phyloP scores from a whole-genome alignment of 805 yeast genomes.

The Ogataea sp. region DNA sequence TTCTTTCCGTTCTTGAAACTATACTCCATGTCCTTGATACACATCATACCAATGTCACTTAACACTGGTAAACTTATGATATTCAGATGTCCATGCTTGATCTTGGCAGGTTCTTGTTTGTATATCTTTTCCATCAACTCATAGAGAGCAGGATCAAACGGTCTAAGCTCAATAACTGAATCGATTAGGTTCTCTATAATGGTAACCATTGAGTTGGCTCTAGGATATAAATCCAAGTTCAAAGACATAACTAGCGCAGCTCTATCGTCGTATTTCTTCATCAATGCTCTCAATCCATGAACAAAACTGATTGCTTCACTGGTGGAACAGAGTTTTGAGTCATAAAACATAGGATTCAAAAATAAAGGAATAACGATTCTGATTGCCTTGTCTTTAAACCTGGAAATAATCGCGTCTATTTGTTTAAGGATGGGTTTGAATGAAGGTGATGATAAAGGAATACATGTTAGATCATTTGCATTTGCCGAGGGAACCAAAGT shows the following conservation, averaged over 20 bases:
- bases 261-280: conserved; percentile 32
- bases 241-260: conserved; percentile 47
- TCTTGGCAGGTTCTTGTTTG: conserved; percentile 62
- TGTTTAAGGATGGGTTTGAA: conserved; percentile 26
- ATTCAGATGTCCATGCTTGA: conserved; percentile 83
- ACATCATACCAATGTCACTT: conserved; percentile 76
- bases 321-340: conserved; percentile 27
- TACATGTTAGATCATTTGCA: conserved; percentile 48
- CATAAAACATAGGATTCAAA: conserved; percentile 68
- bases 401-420: conserved; percentile 32
- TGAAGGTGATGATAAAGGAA: conserved; percentile 28
- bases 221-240: conserved; percentile 59
- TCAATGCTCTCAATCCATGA: conserved; percentile 46
- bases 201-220: conserved; percentile 37
- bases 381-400: conserved; percentile 38
- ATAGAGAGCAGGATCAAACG: conserved; percentile 69
- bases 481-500: conserved; percentile 61
- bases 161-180: conserved; percentile 65
- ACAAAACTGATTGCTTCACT: conserved; percentile 50
- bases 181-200: conserved; percentile 57
- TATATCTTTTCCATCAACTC: conserved; percentile 61
- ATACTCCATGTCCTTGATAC: conserved; percentile 61
- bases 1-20: conserved; percentile 81
- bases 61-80: conserved; percentile 63
- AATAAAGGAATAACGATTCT: conserved; percentile 71